Base-by-base conservation (phyloP, 2,329 filamentous ascomycete species). In the Paecilomyces fulvus region DNA sequence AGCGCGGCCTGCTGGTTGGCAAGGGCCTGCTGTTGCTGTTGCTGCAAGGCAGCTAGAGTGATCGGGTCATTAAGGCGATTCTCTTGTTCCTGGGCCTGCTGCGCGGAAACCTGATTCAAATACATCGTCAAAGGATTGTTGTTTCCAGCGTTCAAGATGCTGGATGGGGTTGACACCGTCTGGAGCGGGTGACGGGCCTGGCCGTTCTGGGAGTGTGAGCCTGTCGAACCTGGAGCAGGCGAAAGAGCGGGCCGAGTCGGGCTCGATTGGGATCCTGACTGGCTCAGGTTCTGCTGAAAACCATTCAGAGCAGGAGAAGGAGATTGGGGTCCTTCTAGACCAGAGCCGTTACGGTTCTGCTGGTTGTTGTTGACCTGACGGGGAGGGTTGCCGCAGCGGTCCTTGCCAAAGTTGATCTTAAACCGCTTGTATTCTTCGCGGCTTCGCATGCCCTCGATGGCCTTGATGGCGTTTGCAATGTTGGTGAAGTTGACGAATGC, bases 401-500 rank as follows among this genome's bases (percentile, higher is more conserved):
- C 94, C 79, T 99, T 99, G 75, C 94, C 94, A 71, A 99, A 99
- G 79, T 99, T 99, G 73, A 99, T 92, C 82, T 99, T 99, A 85
- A 99, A 99, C 66, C 94, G 87, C 75, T 86, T 90, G 81, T 99
- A 99, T 69, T 99, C 94, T 49, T 97, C 94, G 70, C 92, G 91
- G 68, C 91, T 89, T 57, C 94, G 86, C 62, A 99, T 86, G 21
- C 92, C 94, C 75, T 99, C 94, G 62, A 99, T 99, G 0, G 94
- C 94, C 79, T 99, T 99, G 80, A 99, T 99, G 53, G 94, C 94
- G 66, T 99, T 99, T 70, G 94, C 94, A 70, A 99, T 99, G 77
- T 99, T 99, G 70, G 94, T 99, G 73, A 99, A 99, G 78, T 99
- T 99, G 72, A 99, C 94, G 71, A 99, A 99, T 0, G 94, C 94